Evolutionary conservation across 768 basidiomycete species (phyloP).

Genomic region (Agrocybe praecox): DNA sequence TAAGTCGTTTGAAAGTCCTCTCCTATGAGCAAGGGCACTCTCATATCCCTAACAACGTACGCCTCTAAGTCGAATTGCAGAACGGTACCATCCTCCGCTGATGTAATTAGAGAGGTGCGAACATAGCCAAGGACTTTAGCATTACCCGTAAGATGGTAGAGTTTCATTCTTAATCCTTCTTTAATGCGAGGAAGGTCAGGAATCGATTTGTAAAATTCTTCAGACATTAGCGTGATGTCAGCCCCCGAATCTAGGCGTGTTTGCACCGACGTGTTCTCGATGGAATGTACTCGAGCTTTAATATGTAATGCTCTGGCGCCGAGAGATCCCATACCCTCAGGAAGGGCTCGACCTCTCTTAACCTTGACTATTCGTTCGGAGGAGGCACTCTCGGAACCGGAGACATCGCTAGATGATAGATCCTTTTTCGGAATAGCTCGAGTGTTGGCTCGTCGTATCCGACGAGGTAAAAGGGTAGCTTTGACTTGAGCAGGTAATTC

Average conservation of each 20-base stretch:
- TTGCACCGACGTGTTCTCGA: neutral
- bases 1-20: constrained; percentile 16
- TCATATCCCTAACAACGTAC: constrained; percentile 23
- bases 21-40: constrained; percentile 15
- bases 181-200: constrained; percentile 3
- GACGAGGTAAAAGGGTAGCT: too few species aligned
- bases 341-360: neutral
- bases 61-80: constrained; percentile 23
- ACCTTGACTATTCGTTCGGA: neutral
- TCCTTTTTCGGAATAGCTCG: neutral
- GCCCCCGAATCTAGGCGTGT: constrained; percentile 1
- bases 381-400: too few species aligned
- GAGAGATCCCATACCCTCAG: too few species aligned
- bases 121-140: constrained; percentile 18
- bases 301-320: too few species aligned
- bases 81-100: neutral
- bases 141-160: too few species aligned
- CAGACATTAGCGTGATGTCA: too few species aligned
- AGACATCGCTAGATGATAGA: too few species aligned
- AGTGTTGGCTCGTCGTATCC: neutral
- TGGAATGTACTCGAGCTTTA: too few species aligned
- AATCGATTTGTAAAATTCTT: constrained; percentile 9
- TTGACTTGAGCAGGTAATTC: too few species aligned
- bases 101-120: constrained; percentile 1
- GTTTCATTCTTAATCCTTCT: constrained; percentile 21